phyloP scores from a whole-genome alignment of 2,329 filamentous ascomycete genomes.

The Lachnellula occidentalis region DNA sequence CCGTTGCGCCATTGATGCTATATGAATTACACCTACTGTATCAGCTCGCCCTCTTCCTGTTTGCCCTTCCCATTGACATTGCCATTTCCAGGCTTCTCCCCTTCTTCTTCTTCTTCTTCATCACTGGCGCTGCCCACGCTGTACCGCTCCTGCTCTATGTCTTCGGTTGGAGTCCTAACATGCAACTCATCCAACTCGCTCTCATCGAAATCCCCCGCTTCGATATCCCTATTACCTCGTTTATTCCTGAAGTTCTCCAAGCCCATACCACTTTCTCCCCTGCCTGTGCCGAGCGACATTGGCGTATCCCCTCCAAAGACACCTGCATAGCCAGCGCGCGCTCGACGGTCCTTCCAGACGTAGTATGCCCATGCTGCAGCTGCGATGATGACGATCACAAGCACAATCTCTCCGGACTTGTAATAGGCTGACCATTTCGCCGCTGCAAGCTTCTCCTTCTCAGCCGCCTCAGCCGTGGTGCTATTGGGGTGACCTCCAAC shows the following conservation, averaged over 20 bases:
- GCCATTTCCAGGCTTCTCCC: slow-evolving; percentile 18
- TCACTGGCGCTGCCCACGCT: slow-evolving; percentile 53
- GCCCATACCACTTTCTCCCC: slow-evolving; percentile 30
- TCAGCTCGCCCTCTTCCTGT: slow-evolving; percentile 14
- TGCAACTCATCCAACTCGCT: slow-evolving; percentile 59
- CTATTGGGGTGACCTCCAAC: slow-evolving; percentile 65
- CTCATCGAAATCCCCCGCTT: slow-evolving; percentile 62
- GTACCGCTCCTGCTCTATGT: slow-evolving; percentile 44
- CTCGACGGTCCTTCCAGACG: slow-evolving; percentile 57
- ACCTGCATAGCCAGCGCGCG: slow-evolving; percentile 48
- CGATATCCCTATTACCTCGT: slow-evolving; percentile 46
- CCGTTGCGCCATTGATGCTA: not conserved
- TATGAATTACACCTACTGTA: slow-evolving; percentile 5
- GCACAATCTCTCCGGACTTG: slow-evolving; percentile 63
- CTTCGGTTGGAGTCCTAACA: slow-evolving; percentile 27
- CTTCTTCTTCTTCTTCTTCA: slow-evolving; percentile 37
- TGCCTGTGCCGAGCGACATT: slow-evolving; percentile 26
- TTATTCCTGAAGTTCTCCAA: slow-evolving; percentile 45
- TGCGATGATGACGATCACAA: slow-evolving; percentile 61
- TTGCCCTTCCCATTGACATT: slow-evolving; percentile 21
- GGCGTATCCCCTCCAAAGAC: slow-evolving; percentile 28
- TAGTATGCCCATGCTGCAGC: slow-evolving; percentile 58
- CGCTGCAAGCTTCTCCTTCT: slow-evolving; percentile 57
- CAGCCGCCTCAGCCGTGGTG: slow-evolving; percentile 56
- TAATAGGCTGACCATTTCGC: slow-evolving; percentile 68